Percentiles rank a stretch among this genome's conserved stretches.
These are phyloP conservation scores for Neurospora tetrasperma DNA, from an alignment of 495 filamentous ascomycete species.

Conservation along the genomic window DNA sequence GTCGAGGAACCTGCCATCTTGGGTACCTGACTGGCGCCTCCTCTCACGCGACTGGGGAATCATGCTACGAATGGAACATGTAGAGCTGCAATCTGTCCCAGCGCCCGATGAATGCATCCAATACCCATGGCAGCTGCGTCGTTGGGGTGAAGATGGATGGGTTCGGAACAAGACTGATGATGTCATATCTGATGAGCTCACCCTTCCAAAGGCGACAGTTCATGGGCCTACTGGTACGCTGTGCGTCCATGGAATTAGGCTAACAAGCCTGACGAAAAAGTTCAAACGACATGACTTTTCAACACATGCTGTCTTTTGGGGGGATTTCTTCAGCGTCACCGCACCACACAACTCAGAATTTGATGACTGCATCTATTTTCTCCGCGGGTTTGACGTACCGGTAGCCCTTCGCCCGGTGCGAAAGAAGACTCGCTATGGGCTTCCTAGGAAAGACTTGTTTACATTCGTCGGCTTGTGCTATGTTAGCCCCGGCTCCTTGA, in stretches of 20 bases:
- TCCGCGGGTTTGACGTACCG: constrained; percentile 7
- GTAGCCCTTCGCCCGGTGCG: constrained; percentile 6
- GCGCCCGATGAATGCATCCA: not conserved
- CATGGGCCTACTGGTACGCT: constrained; percentile 9
- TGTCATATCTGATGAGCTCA: not conserved
- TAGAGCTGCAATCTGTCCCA: not conserved
- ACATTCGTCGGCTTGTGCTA: constrained; percentile 8
- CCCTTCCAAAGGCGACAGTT: not conserved
- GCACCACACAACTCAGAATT: not conserved
- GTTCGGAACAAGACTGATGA: not conserved
- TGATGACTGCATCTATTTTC: constrained; percentile 5
- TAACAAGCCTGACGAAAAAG: constrained; percentile 2
- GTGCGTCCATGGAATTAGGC: constrained; percentile 5
- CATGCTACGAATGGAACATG: constrained; percentile 3
- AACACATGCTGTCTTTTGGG: not conserved
- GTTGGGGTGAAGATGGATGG: not conserved
- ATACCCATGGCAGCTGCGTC: not conserved
- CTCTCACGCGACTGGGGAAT: constrained; percentile 10
- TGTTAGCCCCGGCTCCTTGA: not conserved
- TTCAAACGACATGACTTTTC: not conserved
- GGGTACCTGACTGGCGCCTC: constrained; percentile 14
- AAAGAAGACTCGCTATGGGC: not conserved
- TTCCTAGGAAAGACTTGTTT: constrained; percentile 1
- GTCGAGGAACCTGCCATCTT: constrained; percentile 12
- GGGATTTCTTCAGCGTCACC: constrained; percentile 2